Evolutionary conservation across 2,329 filamentous ascomycete genomes (phyloP).

Genomic region (Rutstroemia sp.): DNA sequence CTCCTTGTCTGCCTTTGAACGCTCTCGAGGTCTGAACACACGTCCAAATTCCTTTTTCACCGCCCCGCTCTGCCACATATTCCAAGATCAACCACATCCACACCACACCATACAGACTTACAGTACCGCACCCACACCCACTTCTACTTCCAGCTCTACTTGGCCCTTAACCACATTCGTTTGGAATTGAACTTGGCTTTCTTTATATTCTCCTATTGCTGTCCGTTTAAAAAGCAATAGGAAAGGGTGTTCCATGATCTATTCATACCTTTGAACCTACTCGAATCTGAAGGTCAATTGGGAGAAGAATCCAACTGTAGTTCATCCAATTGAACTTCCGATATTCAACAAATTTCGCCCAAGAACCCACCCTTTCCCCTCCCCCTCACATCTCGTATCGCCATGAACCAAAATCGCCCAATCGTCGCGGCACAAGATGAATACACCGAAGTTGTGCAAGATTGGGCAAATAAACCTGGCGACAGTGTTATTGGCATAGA

Average conservation of each 20-base stretch:
- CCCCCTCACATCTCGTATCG: background rate
- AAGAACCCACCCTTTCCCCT: background rate
- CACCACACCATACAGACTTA: background rate
- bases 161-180: constrained; percentile 8
- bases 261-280: constrained; percentile 6
- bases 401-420: constrained; percentile 5
- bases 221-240: background rate
- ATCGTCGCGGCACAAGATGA: constrained; percentile 8
- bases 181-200: constrained; percentile 2
- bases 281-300: constrained; percentile 6
- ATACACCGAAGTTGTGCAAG: constrained; percentile 14
- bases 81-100: background rate
- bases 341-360: constrained; percentile 2
- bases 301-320: constrained; percentile 4
- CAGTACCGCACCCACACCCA: background rate
- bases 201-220: background rate
- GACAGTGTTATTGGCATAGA: constrained; percentile 12
- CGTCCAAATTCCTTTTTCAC: background rate
- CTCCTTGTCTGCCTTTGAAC: background rate
- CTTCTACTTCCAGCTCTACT: constrained; percentile 1
- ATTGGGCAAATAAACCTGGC: constrained; percentile 17
- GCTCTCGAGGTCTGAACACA: too few relatives aligned
- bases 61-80: background rate
- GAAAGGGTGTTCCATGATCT: constrained; percentile 4
- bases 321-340: constrained; percentile 4